phyloP scores from a whole-genome alignment of 2,329 filamentous ascomycete genomes.

The Dactylellina parvicollis region DNA sequence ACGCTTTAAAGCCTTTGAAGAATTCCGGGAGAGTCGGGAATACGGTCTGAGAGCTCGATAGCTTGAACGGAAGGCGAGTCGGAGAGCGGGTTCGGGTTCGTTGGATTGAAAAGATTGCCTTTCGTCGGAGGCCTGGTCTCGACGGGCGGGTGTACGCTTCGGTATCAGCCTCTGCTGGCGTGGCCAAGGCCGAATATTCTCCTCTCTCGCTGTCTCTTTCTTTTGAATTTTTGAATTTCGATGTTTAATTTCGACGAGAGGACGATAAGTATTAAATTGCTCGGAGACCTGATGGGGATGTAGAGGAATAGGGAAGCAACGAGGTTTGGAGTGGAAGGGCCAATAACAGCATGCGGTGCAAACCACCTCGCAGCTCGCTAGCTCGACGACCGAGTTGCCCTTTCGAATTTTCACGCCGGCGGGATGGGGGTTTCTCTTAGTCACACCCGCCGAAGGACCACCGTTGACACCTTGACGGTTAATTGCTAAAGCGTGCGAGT shows the following conservation, averaged over 20 bases:
- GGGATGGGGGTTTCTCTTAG: conserved; percentile 31
- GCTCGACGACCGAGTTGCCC: not conserved
- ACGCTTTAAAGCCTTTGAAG: not conserved
- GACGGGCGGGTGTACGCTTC: not conserved
- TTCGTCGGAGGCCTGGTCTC: not conserved
- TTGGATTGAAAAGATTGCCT: not conserved
- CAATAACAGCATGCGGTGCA: no score
- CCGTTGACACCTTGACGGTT: not conserved
- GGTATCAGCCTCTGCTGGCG: no score
- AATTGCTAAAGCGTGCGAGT: no score
- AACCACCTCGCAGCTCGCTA: conserved; percentile 28
- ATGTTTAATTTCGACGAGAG: not conserved
- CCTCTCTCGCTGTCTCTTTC: no score
- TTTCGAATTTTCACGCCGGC: not conserved
- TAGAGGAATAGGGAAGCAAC: not conserved
- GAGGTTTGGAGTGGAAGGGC: not conserved
- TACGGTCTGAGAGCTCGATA: not conserved
- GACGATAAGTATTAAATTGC: not conserved
- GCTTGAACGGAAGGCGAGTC: not conserved
- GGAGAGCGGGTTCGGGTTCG: not conserved
- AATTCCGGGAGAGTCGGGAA: not conserved
- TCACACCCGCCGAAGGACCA: conserved; percentile 19
- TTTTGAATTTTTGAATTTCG: not conserved
- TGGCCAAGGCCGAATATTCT: no score
- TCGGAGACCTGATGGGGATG: not conserved